phyloP scores from a whole-genome alignment of 1,284 basidiomycete genomes.

The Xanthoconium separans region DNA sequence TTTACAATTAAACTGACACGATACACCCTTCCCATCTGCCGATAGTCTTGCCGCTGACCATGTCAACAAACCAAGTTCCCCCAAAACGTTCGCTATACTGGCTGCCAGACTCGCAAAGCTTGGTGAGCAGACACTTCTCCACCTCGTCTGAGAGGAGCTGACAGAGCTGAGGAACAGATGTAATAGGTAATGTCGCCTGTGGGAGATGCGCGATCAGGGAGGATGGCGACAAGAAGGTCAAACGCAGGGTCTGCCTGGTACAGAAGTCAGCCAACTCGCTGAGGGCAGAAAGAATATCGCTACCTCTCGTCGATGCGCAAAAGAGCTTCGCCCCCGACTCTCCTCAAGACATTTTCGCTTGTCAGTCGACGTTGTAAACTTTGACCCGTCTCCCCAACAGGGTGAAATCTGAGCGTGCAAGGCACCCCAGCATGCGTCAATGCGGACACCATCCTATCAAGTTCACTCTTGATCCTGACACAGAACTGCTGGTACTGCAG shows the following conservation, averaged over 20 bases:
- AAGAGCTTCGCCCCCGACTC: conserved; percentile 65
- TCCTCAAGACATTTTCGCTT: conserved; percentile 33
- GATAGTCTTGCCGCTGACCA: conserved; percentile 60
- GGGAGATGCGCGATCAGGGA: conserved; percentile 68
- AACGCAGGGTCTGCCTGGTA: conserved; percentile 63
- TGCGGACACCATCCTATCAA: conserved; percentile 48
- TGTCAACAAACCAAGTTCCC: conserved; percentile 76
- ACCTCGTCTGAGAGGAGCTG: conserved; percentile 76
- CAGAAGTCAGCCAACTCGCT: neutral
- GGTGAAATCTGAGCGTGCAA: conserved; percentile 55
- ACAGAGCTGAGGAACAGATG: conserved; percentile 70
- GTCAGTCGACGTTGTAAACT: conserved; percentile 39
- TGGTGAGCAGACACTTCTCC: conserved; percentile 59
- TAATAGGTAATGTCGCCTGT: conserved; percentile 69
- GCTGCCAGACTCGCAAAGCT: conserved; percentile 65
- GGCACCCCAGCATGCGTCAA: conserved; percentile 56
- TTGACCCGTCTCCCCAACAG: conserved; percentile 65
- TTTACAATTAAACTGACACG: conserved; percentile 48
- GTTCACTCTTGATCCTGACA: conserved; percentile 55
- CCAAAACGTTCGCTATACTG: conserved; percentile 53
- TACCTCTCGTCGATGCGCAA: conserved; percentile 68
- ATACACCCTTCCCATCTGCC: conserved; percentile 78
- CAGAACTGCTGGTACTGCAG: conserved; percentile 77
- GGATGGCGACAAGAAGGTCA: conserved; percentile 73
- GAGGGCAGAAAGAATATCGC: neutral